Evolutionary conservation across 768 basidiomycete species (phyloP), one percentile per base, ranked within the genome.

Genomic region (Rhodotorula diobovata): DNA sequence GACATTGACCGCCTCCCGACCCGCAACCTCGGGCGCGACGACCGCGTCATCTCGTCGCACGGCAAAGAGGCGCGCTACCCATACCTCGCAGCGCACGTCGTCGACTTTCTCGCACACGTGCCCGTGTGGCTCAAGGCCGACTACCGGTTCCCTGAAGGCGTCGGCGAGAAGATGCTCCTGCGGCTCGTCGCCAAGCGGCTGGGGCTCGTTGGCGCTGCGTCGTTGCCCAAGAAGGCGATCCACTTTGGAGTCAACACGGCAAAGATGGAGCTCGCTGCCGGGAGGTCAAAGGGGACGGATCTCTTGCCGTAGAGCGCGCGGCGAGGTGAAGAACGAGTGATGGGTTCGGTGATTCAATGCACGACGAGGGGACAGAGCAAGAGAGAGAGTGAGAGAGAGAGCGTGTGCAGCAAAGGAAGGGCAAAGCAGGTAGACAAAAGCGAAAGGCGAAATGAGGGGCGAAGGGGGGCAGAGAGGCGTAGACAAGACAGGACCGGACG

Each of bases 11-110:
- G 76, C 14, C 68, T 76, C 16, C 91, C 93, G 1, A 86, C 83
- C 8, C 85, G 96, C 58, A 99, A 99, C 79, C 82, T 98, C 21
- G 94, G 94, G 23, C 84, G 96, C 71, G 95, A 99, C 80, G 96
- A 99, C 80, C 89, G 96, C 21, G 85, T 97, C 63, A 87, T 95
- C 69, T 93, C 95, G 6, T 88, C 88, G 0, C 88, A 91, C 75
- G 93, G 92, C 7, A 92, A 94, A 79, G 96, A 99, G 80, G 88
- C 89, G 4, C 85, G 96, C 46, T 91, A 78, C 61, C 76, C 77
- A 2, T 93, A 90, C 81, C 81, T 96, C 58, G 89, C 92, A 1
- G 81, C 81, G 53, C 57, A 66, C 10, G 74, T 78, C 35, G 70
- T 78, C n/a, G 63, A 32, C 10, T 76, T 66, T 50, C 58, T 72